Evolutionary conservation across 345 rosid genomes (phyloP).

Genomic region (Murraya koenigii): DNA sequence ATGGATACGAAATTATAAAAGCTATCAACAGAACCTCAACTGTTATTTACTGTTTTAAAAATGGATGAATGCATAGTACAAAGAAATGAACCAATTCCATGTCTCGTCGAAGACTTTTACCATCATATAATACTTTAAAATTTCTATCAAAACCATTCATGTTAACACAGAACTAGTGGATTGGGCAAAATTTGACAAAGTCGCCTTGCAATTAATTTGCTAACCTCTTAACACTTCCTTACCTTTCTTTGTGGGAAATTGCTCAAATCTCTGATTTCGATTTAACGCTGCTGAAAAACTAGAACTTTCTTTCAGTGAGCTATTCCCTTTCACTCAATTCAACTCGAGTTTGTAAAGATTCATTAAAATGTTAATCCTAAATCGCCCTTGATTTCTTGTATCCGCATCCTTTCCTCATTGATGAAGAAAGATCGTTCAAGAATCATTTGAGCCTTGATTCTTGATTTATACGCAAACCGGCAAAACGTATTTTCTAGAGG

Average conservation of each 20-base stretch:
- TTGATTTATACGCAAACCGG: slow-evolving; percentile 11
- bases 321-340: no score
- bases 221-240: no score
- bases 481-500: neutral
- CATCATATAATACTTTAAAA: no score
- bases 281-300: no score
- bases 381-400: neutral
- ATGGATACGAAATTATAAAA: neutral
- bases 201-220: neutral
- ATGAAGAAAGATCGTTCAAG: neutral
- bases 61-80: neutral
- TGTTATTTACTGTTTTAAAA: no score
- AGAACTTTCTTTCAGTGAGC: no score
- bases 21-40: neutral
- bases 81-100: neutral
- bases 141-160: neutral
- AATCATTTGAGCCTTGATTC: neutral
- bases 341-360: no score
- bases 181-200: neutral
- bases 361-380: neutral
- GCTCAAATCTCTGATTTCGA: no score
- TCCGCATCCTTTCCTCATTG: neutral
- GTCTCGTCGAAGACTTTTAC: no score
- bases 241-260: no score
- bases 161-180: neutral